Base-by-base conservation (phyloP, 306 rosid species). In the Boehmeria nivea region DNA sequence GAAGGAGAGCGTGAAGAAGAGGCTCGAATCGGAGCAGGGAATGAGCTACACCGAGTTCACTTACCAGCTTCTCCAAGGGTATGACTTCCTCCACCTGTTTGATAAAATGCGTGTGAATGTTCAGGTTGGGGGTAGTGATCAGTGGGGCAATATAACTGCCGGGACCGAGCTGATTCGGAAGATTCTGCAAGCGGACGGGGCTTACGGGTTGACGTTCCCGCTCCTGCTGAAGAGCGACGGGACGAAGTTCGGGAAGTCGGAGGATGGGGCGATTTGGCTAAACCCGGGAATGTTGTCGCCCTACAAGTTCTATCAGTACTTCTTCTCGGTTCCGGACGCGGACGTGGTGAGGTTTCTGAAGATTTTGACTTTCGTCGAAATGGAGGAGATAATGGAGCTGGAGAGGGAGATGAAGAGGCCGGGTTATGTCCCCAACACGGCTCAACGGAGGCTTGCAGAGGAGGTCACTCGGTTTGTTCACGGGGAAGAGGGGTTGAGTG, bases 41-140 rank as follows among this genome's bases (percentile, higher is more conserved):
- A 84, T 91, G 96, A 91, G 98, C 74, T 87, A 74, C 59, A 87
- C 98, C 0, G 96, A 91, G 61, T 87, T 91, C 62, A 87, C 93
- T 1, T 91, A 91, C 46, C 98, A 91, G 73, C 71, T 91, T 16
- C 64, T 91, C 52, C 98, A 91, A 57, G 98, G 93, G 6, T 91
- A 91, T 77, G 98, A 91, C 79, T 91, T 91, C 58, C 72, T 91
- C 66, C 42, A 87, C 68, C 76, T 91, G 73, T 91, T 74, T 40
- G 69, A 72, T 60, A 76, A 76, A 50, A 80, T 87, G 44, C 93
- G 98, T 4, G 80, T 87, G 55, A 82, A 10, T 75, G 98, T 84
- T 69, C 98, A 91, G 65, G 80, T 91, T 59, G 98, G 98, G 22
- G 98, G 98, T 8, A 87, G 95, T 43, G 96, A 91, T 71, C 98